Base-by-base conservation (phyloP, 2,329 filamentous ascomycete genomes). In the Byssoonygena ceratinophila region DNA sequence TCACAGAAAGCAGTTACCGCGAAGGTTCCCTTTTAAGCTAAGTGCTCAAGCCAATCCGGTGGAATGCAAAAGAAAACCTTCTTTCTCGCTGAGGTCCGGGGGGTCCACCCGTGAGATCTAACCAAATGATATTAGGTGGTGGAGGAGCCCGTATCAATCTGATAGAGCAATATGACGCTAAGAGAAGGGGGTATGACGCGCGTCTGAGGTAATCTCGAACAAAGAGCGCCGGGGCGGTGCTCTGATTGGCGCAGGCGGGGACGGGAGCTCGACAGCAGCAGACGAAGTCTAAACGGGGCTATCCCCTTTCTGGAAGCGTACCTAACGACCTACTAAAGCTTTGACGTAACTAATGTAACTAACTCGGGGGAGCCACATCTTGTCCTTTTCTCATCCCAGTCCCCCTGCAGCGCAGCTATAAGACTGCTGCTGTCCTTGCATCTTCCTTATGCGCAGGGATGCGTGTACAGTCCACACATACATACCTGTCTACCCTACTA, bases 1-100 rank as follows among this genome's bases (percentile, higher is more conserved):
- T 50, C 47, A 50, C 47, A 22, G 37, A 40, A 41, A 25, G 32
- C 31, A 47, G 45, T 32, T 47, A n/a, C 29, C 32, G 31, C 45
- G 31, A 47, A 47, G 31, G 45, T 37, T 37, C 22, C 32, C 12
- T 27, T 27, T 37, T 23, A n/a, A n/a, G n/a, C n/a, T n/a, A n/a
- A n/a, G n/a, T n/a, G n/a, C n/a, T n/a, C n/a, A 14, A 40, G 18
- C 37, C 37, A 40, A 40, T 40, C 37, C 18, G 37, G 11, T 8
- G 37, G 32, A 37, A 18, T 12, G 34, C 34, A 16, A 37, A 4
- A 29, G 27, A 14, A 34, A 34, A 34, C 34, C 18, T n/a, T 37
- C 34, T 37, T 37, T n/a, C 3, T 11, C n/a, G 14, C 4, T n/a
- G 4, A 11, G 16, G 6, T 40, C 22, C 39, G n/a, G n/a, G n/a